phyloP scores from a whole-genome alignment of 2,329 filamentous ascomycete genomes.

The Phialocephala sp. region DNA sequence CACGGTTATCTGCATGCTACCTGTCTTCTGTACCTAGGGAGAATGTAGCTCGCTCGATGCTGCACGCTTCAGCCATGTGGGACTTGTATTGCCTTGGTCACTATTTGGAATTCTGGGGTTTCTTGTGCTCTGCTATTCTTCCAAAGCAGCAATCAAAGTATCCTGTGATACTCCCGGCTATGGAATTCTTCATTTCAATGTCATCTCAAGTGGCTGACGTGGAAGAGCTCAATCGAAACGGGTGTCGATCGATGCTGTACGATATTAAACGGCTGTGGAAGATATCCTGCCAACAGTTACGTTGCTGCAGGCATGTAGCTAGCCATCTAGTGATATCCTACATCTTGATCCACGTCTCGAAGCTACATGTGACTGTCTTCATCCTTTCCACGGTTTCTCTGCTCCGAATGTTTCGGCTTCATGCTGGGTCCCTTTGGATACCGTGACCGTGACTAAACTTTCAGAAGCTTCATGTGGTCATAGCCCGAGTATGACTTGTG shows the following conservation, averaged over 20 bases:
- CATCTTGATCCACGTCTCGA: neutral
- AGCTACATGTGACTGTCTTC: neutral
- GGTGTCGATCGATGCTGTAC: neutral
- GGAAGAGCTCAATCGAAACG: neutral
- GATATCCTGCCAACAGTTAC: too few species aligned
- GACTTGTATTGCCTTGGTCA: neutral
- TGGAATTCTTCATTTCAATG: neutral
- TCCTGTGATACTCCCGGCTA: neutral
- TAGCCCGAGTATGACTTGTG: neutral
- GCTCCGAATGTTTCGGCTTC: neutral
- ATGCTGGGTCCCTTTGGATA: neutral
- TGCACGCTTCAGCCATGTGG: slow-evolving; percentile 4
- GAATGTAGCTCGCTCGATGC: neutral
- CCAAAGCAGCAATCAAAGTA: neutral
- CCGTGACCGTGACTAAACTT: neutral
- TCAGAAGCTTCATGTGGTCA: neutral
- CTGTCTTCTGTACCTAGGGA: neutral
- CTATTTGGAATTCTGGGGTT: neutral
- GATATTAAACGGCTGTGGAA: neutral
- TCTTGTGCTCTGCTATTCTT: neutral
- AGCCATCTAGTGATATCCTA: neutral
- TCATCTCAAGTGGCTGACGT: neutral
- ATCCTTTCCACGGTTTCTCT: neutral
- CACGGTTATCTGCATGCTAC: neutral
- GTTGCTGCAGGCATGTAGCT: neutral